phyloP scores from a whole-genome alignment of 768 basidiomycete species.

The Lactarius sp. region DNA sequence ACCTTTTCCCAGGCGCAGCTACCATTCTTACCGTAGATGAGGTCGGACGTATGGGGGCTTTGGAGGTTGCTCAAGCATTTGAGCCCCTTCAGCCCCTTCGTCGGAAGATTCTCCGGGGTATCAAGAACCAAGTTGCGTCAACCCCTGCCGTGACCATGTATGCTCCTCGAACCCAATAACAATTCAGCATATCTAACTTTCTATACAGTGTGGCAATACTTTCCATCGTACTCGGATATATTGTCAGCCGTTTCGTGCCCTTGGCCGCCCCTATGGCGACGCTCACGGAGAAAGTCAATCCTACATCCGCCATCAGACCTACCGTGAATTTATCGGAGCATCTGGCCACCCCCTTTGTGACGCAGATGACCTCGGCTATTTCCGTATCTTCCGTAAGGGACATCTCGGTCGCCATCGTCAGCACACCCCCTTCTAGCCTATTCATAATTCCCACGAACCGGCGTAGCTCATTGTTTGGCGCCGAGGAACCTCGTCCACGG shows the following conservation, averaged over 20 bases:
- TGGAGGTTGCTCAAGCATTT: constrained; percentile 21
- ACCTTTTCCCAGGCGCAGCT: constrained; percentile 30
- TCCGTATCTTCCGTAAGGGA: constrained; percentile 20
- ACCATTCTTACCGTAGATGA: constrained; percentile 26
- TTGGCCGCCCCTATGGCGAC: constrained; percentile 36
- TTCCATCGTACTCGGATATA: constrained; percentile 58
- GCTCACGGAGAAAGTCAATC: constrained; percentile 24
- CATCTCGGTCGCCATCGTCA: constrained; percentile 15
- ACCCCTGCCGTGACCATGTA: constrained; percentile 64
- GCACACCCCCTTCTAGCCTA: constrained; percentile 15
- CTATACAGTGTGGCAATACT: constrained; percentile 57
- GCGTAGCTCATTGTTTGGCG: constrained; percentile 1
- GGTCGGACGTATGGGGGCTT: constrained; percentile 15
- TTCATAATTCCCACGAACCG: constrained; percentile 10
- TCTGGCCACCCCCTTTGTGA: constrained; percentile 3
- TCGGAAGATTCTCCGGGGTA: constrained; percentile 30
- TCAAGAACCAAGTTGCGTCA: constrained; percentile 44
- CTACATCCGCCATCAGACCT: constrained; percentile 3
- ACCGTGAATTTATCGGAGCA: constrained; percentile 23
- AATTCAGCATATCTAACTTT: constrained; percentile 7
- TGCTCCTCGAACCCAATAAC: constrained; percentile 28
- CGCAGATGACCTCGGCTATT: constrained; percentile 18
- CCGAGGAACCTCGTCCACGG: neutral
- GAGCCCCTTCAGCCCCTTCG: constrained; percentile 22
- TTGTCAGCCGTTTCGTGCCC: constrained; percentile 33